Evolutionary conservation across 2,329 filamentous ascomycete genomes (phyloP), one percentile per base, ranked within the genome.

Genomic region (Ophiostoma angusticollis): DNA sequence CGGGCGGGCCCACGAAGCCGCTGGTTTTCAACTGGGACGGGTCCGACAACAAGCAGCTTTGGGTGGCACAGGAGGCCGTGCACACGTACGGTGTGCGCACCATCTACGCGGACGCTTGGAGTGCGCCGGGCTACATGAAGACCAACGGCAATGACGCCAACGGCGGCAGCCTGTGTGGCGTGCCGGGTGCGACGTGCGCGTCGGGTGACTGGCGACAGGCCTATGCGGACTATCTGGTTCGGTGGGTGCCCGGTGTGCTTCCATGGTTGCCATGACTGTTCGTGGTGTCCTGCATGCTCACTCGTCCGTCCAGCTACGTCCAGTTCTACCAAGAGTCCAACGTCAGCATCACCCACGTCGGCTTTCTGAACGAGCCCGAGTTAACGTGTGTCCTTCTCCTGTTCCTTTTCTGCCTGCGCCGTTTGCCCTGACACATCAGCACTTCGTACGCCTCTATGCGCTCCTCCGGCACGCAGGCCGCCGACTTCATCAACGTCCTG

Each of bases 21-120:
- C 59, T 61, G 0, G 47, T 53, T 19, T 67, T 65, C 39, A 44
- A 49, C 2, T 64, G 61, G 60, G 62, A 65, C 41, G 51, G 50
- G 4, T 58, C 62, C 39, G 59, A 67, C 41, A 55, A 53, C 9
- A 62, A 61, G 6, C 67, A 71, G 50, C 48, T 71, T 4, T 68
- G 58, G 48, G 47, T 71, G 9, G 58, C 60, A 13, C 54, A 68
- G 48, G 57, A 66, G 49, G 65, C 65, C 9, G 49, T 51, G 34
- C 46, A 54, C 7, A 51, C 49, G 8, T 58, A 58, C 19, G 55
- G 54, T 9, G 54, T 57, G 6, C 42, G 41, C 23, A 51, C 50
- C 33, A 53, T 59, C 28, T 58, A 58, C 33, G 56, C 54, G 5
- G 58, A 63, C 48, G 58, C 60, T 9, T 62, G 60, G 60, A 58